Evolutionary conservation across 345 rosid species (phyloP).

Genomic region (Ceriops zippeliana): DNA sequence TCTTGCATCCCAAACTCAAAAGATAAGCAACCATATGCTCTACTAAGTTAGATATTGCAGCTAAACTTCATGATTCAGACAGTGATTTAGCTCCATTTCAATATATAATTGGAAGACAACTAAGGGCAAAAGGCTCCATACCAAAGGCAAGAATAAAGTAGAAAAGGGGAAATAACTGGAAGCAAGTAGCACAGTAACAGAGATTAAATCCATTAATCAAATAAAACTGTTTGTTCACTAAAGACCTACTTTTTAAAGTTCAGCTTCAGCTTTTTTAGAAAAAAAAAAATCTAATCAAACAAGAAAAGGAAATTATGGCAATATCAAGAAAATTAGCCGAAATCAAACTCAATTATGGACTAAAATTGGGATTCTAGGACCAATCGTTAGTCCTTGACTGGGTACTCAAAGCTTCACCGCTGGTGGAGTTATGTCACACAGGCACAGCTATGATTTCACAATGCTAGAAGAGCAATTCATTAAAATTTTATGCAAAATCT

Average conservation of each 20-base stretch:
- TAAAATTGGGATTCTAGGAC: not conserved
- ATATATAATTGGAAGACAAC: not conserved
- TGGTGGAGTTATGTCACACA: not conserved
- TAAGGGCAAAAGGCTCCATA: not conserved
- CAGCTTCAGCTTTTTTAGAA: not conserved
- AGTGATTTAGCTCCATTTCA: not conserved
- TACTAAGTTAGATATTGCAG: not conserved
- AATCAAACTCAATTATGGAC: not conserved
- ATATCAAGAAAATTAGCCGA: not conserved
- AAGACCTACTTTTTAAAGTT: not conserved
- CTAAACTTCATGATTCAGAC: not conserved
- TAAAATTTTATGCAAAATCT: not conserved
- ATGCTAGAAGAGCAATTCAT: not conserved
- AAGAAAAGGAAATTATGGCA: not conserved
- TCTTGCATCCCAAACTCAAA: slow-evolving; percentile 1
- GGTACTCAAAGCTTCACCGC: not conserved
- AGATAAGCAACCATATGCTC: not conserved
- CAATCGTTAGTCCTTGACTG: not conserved
- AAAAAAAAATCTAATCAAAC: too few species aligned
- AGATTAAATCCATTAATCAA: slow-evolving; percentile 1
- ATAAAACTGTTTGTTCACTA: not conserved
- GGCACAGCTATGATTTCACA: not conserved
- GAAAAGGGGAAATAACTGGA: not conserved
- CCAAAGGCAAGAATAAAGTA: not conserved
- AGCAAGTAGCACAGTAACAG: not conserved